phyloP scores from a whole-genome alignment of 2,329 filamentous ascomycete species.

The Diaporthe vexans region DNA sequence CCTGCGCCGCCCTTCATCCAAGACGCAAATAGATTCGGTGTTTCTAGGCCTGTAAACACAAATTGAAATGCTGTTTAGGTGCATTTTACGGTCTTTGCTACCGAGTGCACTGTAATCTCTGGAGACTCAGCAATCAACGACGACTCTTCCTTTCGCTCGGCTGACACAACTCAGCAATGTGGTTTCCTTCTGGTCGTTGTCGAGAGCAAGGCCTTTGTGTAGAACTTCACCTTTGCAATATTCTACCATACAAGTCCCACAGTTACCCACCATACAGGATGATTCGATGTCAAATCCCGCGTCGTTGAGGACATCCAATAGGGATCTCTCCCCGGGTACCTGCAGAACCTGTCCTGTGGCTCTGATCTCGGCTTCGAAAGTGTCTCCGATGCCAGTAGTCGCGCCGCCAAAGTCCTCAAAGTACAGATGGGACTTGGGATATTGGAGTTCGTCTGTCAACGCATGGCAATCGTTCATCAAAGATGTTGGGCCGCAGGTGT shows the following conservation, averaged over 20 bases:
- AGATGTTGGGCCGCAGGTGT: conserved; percentile 1
- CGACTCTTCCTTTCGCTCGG: not conserved
- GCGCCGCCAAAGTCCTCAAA: conserved; percentile 3
- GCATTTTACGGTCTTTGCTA: too few relatives aligned
- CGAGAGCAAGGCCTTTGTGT: not conserved
- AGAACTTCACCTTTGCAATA: conserved; percentile 41
- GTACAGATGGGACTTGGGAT: not conserved
- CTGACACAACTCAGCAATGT: conserved; percentile 8
- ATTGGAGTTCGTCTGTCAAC: not conserved
- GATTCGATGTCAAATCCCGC: conserved; percentile 52
- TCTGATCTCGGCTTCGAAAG: conserved; percentile 9
- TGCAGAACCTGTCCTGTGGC: not conserved
- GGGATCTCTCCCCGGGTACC: not conserved
- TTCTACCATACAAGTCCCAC: conserved; percentile 51
- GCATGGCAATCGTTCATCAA: conserved; percentile 7
- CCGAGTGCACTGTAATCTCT: too few relatives aligned
- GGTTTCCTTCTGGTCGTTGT: not conserved
- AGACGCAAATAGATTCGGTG: too few relatives aligned
- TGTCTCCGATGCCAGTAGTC: not conserved
- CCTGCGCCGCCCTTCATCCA: too few relatives aligned
- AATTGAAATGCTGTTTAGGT: too few relatives aligned
- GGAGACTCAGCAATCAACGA: not conserved
- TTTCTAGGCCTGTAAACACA: too few relatives aligned
- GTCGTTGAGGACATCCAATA: conserved; percentile 48
- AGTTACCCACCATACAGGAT: conserved; percentile 51